Conservation (phyloP, 768 basidiomycete genomes). For the Collybiopsis confluens region DNA sequence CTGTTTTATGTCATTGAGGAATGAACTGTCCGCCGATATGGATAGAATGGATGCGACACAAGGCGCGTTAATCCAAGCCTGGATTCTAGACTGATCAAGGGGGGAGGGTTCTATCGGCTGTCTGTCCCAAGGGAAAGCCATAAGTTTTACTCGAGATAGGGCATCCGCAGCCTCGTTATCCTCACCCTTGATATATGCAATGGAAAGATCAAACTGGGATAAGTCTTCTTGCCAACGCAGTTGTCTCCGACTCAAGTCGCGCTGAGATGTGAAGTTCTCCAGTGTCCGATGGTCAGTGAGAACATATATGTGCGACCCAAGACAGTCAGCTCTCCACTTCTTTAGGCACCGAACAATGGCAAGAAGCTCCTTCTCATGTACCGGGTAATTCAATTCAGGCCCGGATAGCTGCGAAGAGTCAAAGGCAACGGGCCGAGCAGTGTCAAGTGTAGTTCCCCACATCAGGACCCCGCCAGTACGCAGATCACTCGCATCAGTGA, state of each 20-base stretch:
- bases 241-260: conserved; percentile 21
- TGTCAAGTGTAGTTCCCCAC: conserved; percentile 20
- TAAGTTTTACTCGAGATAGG: conserved; percentile 7
- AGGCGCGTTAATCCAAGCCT: not conserved
- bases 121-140: not conserved
- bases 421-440: conserved; percentile 25
- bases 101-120: not conserved
- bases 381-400: conserved; percentile 25
- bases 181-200: conserved; percentile 23
- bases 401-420: conserved; percentile 19
- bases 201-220: conserved; percentile 22
- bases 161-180: conserved; percentile 25
- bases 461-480: conserved; percentile 22
- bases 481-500: conserved; percentile 22
- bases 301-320: conserved; percentile 15
- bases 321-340: conserved; percentile 15
- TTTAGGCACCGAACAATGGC: conserved; percentile 23
- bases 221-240: conserved; percentile 24
- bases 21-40: not conserved
- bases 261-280: conserved; percentile 22
- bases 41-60: not conserved
- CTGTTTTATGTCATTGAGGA: not conserved
- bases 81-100: too few species aligned
- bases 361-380: conserved; percentile 24
- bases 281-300: conserved; percentile 29